Evolutionary conservation across 495 filamentous ascomycete species (phyloP).

Genomic region (Chlorociboria aeruginascens): DNA sequence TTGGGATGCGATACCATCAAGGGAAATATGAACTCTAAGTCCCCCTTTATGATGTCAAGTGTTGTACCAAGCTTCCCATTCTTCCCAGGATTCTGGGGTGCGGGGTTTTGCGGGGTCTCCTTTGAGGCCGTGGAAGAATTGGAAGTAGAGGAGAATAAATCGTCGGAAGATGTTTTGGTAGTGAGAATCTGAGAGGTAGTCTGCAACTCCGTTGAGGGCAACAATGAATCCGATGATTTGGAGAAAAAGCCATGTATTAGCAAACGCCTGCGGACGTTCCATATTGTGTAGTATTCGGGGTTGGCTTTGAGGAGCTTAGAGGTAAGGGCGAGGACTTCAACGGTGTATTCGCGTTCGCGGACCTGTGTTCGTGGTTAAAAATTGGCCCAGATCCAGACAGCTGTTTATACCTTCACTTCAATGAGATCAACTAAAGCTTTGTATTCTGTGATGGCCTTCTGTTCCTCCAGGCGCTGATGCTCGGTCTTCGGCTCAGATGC

Average conservation of each 20-base stretch:
- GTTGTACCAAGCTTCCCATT: slow-evolving; percentile 46
- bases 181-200: slow-evolving; percentile 39
- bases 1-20: slow-evolving; percentile 80
- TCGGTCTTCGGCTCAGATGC: slow-evolving; percentile 45
- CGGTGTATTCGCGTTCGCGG: slow-evolving; percentile 43
- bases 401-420: slow-evolving; percentile 38
- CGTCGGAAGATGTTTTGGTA: slow-evolving; percentile 36
- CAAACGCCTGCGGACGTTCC: slow-evolving; percentile 80
- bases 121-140: slow-evolving; percentile 20
- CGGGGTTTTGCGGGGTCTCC: slow-evolving; percentile 33
- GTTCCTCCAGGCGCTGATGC: slow-evolving; percentile 55
- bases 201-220: slow-evolving; percentile 43
- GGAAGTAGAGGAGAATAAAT: slow-evolving; percentile 31
- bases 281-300: slow-evolving; percentile 96
- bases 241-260: slow-evolving; percentile 43
- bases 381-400: neutral
- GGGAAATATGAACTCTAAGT: slow-evolving; percentile 71
- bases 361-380: slow-evolving; percentile 29
- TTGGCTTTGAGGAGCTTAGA: slow-evolving; percentile 73
- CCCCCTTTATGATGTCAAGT: slow-evolving; percentile 40
- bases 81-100: slow-evolving; percentile 39
- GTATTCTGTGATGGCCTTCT: slow-evolving; percentile 69
- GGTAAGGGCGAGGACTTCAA: slow-evolving; percentile 59
- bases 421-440: slow-evolving; percentile 55
- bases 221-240: slow-evolving; percentile 35